These are phyloP conservation scores for Ophiostoma fasciatum DNA, from an alignment of 2,329 filamentous ascomycete genomes.

Conservation along the genomic window DNA sequence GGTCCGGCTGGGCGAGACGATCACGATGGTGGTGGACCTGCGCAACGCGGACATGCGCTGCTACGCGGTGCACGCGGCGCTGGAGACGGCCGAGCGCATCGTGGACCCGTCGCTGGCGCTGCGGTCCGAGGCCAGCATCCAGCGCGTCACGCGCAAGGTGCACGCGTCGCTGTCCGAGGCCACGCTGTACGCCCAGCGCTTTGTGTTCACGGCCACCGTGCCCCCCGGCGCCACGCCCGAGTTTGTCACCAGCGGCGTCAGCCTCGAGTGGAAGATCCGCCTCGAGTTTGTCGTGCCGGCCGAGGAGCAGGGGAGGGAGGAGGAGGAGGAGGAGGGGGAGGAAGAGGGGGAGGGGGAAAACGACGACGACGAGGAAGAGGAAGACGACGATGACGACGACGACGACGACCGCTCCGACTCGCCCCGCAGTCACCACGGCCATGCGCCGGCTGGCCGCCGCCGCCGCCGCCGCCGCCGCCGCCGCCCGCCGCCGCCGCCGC, in stretches of 20 bases:
- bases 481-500: conserved; percentile 17
- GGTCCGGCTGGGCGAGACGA: conserved; percentile 76
- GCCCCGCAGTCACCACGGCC: background rate
- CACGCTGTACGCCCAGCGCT: conserved; percentile 62
- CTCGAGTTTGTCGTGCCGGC: conserved; percentile 80
- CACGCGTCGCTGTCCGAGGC: conserved; percentile 69
- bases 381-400: conserved; percentile 2
- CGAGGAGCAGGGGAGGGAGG: conserved; percentile 8
- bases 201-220: conserved; percentile 72
- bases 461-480: background rate
- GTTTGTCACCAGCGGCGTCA: conserved; percentile 80
- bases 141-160: conserved; percentile 71
- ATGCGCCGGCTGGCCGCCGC: background rate
- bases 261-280: conserved; percentile 73
- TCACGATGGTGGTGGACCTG: conserved; percentile 78
- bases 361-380: conserved; percentile 3
- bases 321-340: conserved; percentile 10
- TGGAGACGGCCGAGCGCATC: conserved; percentile 79
- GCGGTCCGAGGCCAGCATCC: conserved; percentile 71
- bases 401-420: background rate
- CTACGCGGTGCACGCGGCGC: conserved; percentile 68
- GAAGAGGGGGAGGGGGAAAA: conserved; percentile 21
- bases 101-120: conserved; percentile 70
- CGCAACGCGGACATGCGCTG: conserved; percentile 61
- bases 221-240: conserved; percentile 75